Conservation (phyloP, 169 alveolate genomes). For the Eimeria necatrix region DNA sequence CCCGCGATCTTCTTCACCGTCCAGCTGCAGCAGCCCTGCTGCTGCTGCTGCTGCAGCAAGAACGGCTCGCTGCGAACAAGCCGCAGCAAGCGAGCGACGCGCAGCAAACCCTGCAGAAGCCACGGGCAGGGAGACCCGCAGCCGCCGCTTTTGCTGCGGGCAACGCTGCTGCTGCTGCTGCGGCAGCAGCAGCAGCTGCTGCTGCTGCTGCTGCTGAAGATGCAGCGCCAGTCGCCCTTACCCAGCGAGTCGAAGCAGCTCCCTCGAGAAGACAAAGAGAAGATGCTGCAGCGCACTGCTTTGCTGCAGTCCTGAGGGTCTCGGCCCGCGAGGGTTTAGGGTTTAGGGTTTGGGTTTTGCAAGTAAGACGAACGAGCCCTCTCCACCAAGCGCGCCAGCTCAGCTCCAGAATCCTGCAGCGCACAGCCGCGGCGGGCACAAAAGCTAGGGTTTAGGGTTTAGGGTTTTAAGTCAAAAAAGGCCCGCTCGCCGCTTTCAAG, state of each 20-base stretch:
- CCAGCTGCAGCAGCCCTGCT: background rate
- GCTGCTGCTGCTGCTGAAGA: background rate
- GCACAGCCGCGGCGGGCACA: no score
- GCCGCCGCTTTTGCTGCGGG: background rate
- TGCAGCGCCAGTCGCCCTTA: background rate
- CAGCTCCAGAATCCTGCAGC: background rate
- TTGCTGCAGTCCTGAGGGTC: background rate
- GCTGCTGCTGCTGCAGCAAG: background rate
- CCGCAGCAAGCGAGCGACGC: no score
- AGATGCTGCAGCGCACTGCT: background rate
- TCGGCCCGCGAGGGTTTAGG: constrained; percentile 25
- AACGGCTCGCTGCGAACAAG: background rate
- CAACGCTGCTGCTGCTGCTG: background rate
- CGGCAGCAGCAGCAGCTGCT: constrained; percentile 25
- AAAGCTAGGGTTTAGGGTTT: background rate
- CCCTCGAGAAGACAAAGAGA: no score
- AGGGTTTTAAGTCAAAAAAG: background rate
- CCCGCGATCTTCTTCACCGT: background rate
- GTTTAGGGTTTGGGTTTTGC: constrained; percentile 20
- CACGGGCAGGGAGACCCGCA: background rate
- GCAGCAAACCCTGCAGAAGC: no score
- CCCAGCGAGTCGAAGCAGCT: no score
- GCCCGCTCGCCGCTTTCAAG: background rate
- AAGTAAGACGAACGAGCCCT: background rate
- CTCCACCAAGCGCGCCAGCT: background rate